Evolutionary conservation across 257 asterid genomes (phyloP).

Genomic region (Schizonepeta tenuifolia): DNA sequence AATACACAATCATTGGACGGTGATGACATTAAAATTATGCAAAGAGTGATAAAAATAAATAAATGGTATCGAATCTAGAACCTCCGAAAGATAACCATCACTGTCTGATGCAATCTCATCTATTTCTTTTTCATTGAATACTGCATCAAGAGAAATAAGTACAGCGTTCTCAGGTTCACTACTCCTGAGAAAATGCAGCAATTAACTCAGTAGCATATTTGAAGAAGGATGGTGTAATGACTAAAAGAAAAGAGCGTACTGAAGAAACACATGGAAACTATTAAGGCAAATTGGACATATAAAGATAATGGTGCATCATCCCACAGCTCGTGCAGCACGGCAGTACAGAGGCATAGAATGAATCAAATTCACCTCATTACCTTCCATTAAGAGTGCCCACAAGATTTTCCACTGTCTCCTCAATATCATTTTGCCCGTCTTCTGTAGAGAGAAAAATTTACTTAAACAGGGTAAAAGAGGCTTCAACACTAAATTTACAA

Average conservation of each 20-base stretch:
- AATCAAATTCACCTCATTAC: slow-evolving; percentile 66
- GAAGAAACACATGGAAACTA: not conserved
- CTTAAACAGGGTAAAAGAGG: not conserved
- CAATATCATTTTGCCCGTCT: slow-evolving; percentile 39
- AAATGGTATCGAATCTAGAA: slow-evolving; percentile 37
- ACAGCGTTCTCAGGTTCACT: slow-evolving; percentile 44
- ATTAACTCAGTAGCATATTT: not conserved
- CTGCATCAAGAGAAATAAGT: slow-evolving; percentile 59
- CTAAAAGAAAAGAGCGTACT: not conserved
- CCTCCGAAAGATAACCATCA: slow-evolving; percentile 99
- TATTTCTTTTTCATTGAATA: slow-evolving; percentile 56
- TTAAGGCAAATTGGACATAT: not conserved
- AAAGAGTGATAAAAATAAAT: slow-evolving; percentile 5
- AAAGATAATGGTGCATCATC: not conserved
- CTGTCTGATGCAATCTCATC: slow-evolving; percentile 73
- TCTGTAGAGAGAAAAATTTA: slow-evolving; percentile 51
- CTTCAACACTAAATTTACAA: not conserved
- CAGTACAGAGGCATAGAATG: slow-evolving; percentile 8
- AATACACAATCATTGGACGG: slow-evolving; percentile 39
- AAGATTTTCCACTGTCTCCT: slow-evolving; percentile 44
- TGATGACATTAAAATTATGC: slow-evolving; percentile 26
- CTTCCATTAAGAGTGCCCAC: slow-evolving; percentile 55
- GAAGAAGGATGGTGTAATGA: not conserved
- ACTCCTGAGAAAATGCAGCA: slow-evolving; percentile 43
- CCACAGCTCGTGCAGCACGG: not conserved